Percentiles rank a stretch among this genome's conserved stretches.
These are phyloP conservation scores for Graphilbum sp. DNA, from an alignment of 2,329 filamentous ascomycete genomes.

Conservation along the genomic window DNA sequence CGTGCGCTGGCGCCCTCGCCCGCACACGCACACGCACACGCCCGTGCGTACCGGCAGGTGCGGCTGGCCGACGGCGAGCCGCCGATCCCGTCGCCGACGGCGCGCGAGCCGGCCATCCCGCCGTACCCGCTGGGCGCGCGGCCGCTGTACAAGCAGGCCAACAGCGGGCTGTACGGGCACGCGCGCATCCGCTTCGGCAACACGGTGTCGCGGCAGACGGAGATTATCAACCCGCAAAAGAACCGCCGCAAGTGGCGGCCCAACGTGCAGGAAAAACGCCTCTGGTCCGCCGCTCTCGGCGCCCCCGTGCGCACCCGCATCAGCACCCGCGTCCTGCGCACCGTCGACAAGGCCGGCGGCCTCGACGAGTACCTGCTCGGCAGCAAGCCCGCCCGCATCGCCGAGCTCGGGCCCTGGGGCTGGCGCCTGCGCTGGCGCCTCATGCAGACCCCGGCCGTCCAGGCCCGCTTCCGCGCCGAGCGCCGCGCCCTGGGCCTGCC, in stretches of 20 bases:
- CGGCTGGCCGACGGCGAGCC: slow-evolving; percentile 11
- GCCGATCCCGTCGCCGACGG: slow-evolving; percentile 29
- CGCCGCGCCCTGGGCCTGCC: slow-evolving; percentile 49
- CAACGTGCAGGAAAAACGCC: slow-evolving; percentile 52
- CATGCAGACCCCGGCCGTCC: slow-evolving; percentile 58
- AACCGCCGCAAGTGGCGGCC: slow-evolving; percentile 58
- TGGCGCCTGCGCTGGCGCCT: slow-evolving; percentile 84
- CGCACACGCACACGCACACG: not conserved
- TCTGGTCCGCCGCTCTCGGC: slow-evolving; percentile 47
- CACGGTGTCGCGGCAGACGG: slow-evolving; percentile 50
- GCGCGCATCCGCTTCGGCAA: slow-evolving; percentile 65
- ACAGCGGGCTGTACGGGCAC: slow-evolving; percentile 55
- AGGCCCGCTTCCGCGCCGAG: slow-evolving; percentile 48
- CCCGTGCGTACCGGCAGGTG: slow-evolving; percentile 14
- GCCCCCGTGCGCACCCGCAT: slow-evolving; percentile 51
- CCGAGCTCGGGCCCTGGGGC: slow-evolving; percentile 74
- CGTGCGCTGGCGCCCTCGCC: no score
- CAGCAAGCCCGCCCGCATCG: slow-evolving; percentile 58
- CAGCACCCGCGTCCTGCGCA: slow-evolving; percentile 51
- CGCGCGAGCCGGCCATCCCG: slow-evolving; percentile 26
- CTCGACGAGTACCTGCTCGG: slow-evolving; percentile 85
- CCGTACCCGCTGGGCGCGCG: slow-evolving; percentile 59
- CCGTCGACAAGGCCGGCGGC: slow-evolving; percentile 72
- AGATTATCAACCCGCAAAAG: slow-evolving; percentile 34
- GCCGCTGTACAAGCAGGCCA: slow-evolving; percentile 62